Evolutionary conservation across 805 yeast species (phyloP).

Genomic region (Cyberlindnera euphorbiae): DNA sequence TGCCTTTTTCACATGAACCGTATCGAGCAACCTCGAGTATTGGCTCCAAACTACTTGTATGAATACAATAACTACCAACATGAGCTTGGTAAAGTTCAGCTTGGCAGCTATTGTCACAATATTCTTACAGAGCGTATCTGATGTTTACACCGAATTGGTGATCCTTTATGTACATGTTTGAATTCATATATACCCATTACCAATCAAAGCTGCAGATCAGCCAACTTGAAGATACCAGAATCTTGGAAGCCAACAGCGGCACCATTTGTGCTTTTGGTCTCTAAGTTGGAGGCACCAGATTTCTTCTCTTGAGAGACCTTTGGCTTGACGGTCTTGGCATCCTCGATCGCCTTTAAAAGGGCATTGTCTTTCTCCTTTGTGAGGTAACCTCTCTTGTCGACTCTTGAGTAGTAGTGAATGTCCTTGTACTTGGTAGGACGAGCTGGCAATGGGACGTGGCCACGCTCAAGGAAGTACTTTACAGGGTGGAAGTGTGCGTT

Average conservation of each 20-base stretch:
- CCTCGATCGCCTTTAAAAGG: slow-evolving; percentile 20
- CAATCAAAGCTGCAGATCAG: slow-evolving; percentile 19
- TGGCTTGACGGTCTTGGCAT: slow-evolving; percentile 15
- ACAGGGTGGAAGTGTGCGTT: slow-evolving; percentile 75
- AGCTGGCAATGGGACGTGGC: slow-evolving; percentile 78
- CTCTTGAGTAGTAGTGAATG: slow-evolving; percentile 70
- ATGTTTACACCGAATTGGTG: too few species aligned
- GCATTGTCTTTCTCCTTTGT: slow-evolving; percentile 30
- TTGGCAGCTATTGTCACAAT: too few species aligned
- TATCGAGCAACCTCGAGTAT: too few species aligned
- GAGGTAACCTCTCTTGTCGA: slow-evolving; percentile 73
- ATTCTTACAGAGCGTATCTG: too few species aligned
- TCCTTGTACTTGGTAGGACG: slow-evolving; percentile 82
- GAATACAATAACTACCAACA: too few species aligned
- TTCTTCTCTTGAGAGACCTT: slow-evolving; percentile 8
- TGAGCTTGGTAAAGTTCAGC: too few species aligned
- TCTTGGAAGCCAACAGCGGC: slow-evolving; percentile 21
- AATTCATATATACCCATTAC: slow-evolving; percentile 1
- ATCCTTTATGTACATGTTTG: slow-evolving; percentile 11
- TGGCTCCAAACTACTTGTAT: too few species aligned
- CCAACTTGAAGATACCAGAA: slow-evolving; percentile 23
- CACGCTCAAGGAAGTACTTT: slow-evolving; percentile 61
- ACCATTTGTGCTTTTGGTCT: slow-evolving; percentile 14
- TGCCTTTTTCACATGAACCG: too few species aligned
- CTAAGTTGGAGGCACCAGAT: slow-evolving; percentile 5